Evolutionary conservation across 306 rosid species (phyloP), one percentile per base, ranked within the genome.

Genomic region (Prunus mira): DNA sequence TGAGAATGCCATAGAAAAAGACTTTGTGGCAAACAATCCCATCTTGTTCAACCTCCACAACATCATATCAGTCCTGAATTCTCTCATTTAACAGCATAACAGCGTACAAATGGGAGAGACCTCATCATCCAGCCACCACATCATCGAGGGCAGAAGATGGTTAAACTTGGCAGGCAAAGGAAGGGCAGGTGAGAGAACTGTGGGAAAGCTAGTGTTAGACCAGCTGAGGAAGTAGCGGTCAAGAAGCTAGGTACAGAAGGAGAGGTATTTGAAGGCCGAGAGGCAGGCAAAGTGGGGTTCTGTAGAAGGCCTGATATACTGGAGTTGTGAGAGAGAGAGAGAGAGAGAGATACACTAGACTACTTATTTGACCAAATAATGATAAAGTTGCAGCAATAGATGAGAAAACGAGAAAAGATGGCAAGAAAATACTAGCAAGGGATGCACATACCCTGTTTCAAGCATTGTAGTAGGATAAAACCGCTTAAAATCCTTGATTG

Each of bases 401-500:
- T 64, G n/a, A 52, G 52, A 43, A 28, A 52, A 56, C 28, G 12
- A 28, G 65, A 51, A 50, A 28, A 17, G 67, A 75, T 57, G 76
- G 11, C 50, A 66, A 72, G 7, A 46, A 70, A 72, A 79, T 75
- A 65, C 63, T 58, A 12, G 52, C 66, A 69, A 73, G 63, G 65
- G 71, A 89, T 46, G 38, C 41, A 83, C 84, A 68, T 87, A 94
- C 98, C 98, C 98, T 24, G 97, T 94, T 86, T 94, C 98, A 84
- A 94, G 98, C 92, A 94, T 78, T 80, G 98, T 86, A 68, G 98
- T 94, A 55, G 98, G 97, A 83, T 94, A 94, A 75, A 94, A 90
- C 73, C 30, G 87, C 84, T 89, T 89, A 80, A 89, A 92, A 83
- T 94, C 98, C 80, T 91, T 96, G 13, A 90, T 81, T 54, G 88